phyloP scores from a whole-genome alignment of 306 rosid genomes.

The Quercus bicolor region DNA sequence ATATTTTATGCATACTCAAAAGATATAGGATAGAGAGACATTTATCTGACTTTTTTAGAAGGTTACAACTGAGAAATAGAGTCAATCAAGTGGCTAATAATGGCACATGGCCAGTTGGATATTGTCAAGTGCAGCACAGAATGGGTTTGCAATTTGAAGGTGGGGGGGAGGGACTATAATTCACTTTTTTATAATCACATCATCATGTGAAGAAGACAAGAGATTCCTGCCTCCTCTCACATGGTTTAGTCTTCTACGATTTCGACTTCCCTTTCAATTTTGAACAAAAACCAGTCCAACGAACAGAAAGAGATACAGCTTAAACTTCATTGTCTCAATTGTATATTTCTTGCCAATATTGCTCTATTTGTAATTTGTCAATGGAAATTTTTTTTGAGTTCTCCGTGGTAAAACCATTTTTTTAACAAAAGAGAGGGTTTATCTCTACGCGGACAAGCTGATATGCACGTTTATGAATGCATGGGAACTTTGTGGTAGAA shows the following conservation, averaged over 20 bases:
- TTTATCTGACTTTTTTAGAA: background rate
- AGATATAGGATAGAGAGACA: background rate
- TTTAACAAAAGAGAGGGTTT: background rate
- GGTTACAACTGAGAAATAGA: slow-evolving; percentile 16
- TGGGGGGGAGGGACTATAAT: background rate
- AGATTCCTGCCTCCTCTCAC: slow-evolving; percentile 35
- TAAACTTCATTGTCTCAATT: background rate
- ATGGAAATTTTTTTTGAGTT: too few species aligned
- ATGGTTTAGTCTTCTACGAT: slow-evolving; percentile 23
- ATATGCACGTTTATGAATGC: too few species aligned
- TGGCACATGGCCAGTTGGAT: slow-evolving; percentile 53
- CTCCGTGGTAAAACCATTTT: too few species aligned
- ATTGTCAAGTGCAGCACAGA: background rate
- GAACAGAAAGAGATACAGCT: background rate
- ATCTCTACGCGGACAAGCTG: background rate
- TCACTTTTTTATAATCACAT: background rate
- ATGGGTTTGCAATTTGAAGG: background rate
- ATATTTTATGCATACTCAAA: too few species aligned
- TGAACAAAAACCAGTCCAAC: background rate
- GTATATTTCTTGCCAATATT: background rate
- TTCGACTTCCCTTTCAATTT: background rate
- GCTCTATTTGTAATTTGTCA: too few species aligned
- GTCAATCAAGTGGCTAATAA: slow-evolving; percentile 16
- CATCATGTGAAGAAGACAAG: slow-evolving; percentile 33
- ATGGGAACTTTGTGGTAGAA: too few species aligned